phyloP scores from a whole-genome alignment of 2,329 filamentous ascomycete genomes.

The Stagonosporopsis vannaccii region DNA sequence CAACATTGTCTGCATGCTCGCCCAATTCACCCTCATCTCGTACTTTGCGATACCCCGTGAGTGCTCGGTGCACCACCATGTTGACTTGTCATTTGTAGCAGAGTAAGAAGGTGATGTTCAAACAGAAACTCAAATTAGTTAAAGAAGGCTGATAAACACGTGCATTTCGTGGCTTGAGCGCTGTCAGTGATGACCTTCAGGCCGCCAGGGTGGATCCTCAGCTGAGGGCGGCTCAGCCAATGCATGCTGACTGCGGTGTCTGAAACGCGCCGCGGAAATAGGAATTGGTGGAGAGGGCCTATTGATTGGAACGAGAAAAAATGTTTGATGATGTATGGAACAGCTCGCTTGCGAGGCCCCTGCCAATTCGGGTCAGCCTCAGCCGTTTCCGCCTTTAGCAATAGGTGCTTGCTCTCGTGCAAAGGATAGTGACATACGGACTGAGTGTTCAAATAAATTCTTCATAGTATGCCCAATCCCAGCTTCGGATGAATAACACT shows the following conservation, averaged over 20 bases:
- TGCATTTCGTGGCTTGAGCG: background rate
- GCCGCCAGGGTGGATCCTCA: background rate
- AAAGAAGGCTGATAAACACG: background rate
- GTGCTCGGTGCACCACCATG: slow-evolving; percentile 7
- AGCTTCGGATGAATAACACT: too few species aligned
- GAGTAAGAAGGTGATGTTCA: background rate
- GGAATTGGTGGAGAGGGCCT: background rate
- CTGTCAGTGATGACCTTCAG: background rate
- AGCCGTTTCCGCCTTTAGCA: background rate
- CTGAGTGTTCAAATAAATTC: background rate
- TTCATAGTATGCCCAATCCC: too few species aligned
- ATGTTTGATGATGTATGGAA: background rate
- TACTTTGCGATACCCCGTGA: background rate
- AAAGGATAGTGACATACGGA: background rate
- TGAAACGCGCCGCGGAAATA: background rate
- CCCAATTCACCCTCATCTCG: background rate
- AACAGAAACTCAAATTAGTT: background rate
- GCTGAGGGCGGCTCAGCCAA: background rate
- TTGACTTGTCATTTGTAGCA: background rate
- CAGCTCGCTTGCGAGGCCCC: background rate
- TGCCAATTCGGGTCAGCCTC: background rate
- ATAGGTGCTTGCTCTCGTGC: background rate
- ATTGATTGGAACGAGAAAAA: background rate
- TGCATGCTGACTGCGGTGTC: background rate
- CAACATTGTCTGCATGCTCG: slow-evolving; percentile 2